phyloP scores from a whole-genome alignment of 768 basidiomycete species.

The Termitomyces sp. region DNA sequence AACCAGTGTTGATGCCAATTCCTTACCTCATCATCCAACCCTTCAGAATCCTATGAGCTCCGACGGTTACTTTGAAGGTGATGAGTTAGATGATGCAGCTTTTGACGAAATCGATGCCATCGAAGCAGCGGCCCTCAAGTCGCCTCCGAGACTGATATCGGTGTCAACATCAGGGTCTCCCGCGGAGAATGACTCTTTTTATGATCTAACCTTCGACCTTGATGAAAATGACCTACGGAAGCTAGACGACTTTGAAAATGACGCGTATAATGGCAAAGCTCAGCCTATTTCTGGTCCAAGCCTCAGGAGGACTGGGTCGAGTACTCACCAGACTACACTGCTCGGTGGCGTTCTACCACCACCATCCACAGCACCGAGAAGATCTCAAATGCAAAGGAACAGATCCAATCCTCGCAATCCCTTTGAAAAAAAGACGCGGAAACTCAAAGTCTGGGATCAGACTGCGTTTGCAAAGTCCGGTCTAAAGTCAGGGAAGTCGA shows the following conservation, averaged over 20 bases:
- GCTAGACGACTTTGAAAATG: slow-evolving; percentile 48
- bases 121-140: slow-evolving; percentile 45
- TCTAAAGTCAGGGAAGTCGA: slow-evolving; percentile 46
- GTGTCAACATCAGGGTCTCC: slow-evolving; percentile 12
- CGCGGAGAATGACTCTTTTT: slow-evolving; percentile 37
- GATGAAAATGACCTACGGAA: slow-evolving; percentile 49
- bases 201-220: slow-evolving; percentile 52
- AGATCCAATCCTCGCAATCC: slow-evolving; percentile 37
- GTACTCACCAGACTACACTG: slow-evolving; percentile 59
- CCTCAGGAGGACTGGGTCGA: slow-evolving; percentile 30
- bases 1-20: neutral
- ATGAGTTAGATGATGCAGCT: slow-evolving; percentile 53
- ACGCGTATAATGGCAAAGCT: slow-evolving; percentile 36
- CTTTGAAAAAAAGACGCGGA: slow-evolving; percentile 52
- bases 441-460: slow-evolving; percentile 88
- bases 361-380: slow-evolving; percentile 25
- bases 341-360: slow-evolving; percentile 51
- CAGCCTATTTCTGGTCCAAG: slow-evolving; percentile 39
- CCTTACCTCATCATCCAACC: neutral
- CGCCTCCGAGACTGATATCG: slow-evolving; percentile 11
- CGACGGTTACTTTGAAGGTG: slow-evolving; percentile 70
- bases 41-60: slow-evolving; percentile 54
- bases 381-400: slow-evolving; percentile 32
- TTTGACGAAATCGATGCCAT: slow-evolving; percentile 64
- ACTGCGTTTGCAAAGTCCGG: slow-evolving; percentile 84